Evolutionary conservation across 331 rosid genomes (phyloP), one percentile per base, ranked within the genome.

Genomic region (Malus hybrid): DNA sequence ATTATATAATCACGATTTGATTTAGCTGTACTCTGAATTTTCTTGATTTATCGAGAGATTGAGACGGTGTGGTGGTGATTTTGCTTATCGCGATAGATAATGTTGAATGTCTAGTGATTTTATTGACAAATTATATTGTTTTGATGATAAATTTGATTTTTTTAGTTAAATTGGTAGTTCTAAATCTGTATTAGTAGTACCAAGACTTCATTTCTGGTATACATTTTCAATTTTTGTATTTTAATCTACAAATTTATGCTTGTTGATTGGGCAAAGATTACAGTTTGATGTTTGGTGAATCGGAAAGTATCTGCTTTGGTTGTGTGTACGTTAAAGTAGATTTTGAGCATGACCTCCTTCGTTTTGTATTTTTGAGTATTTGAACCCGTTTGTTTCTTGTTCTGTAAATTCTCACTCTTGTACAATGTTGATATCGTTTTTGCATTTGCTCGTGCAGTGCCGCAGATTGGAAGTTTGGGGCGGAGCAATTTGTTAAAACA

Each of bases 391-490:
- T 13, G 32, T 53, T 67, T 11, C 16, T 22, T 6, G 18, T 22
- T 33, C 34, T 34, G 57, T 72, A 57, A 65, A 73, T 22, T 71
- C 20, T 26, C 48, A 28, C 56, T 57, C 30, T 18, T 42, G 20
- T 39, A 6, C 16, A 46, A 29, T 80, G 52, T 66, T 78, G 75
- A 53, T 67, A 29, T 32, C 29, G 52, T 66, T 73, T 42, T 71
- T 73, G 12, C 78, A 48, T 78, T 72, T 85, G 75, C 70, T 77
- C 28, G 12, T 87, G 89, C 92, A 95, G 99, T 71, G 70, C 85
- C 18, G 73, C 88, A 0, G 99, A 95, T 84, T 95, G 97, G 99
- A 91, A 88, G 81, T 95, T 87, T 81, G 99, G 90, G 8, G 92
- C 97, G 0, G 97, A 90, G 87, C 87, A 81, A 67, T 95, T 92